Conservation (phyloP, 352 stramenopile species). For the Phytophthora citricola region DNA sequence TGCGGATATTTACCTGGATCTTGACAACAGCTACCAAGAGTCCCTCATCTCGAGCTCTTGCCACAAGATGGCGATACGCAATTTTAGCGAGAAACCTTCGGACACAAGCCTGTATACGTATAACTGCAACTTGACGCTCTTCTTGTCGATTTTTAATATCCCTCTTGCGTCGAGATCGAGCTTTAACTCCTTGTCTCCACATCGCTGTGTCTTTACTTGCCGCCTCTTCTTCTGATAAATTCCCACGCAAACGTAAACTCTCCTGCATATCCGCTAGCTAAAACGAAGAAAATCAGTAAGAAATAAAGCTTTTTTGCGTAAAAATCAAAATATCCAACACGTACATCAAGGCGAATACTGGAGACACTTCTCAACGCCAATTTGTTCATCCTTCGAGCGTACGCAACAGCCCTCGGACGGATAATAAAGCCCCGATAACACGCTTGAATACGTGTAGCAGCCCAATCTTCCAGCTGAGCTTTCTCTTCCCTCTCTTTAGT, state of each 20-base stretch:
- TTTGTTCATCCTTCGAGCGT: slow-evolving; percentile 45
- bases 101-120: slow-evolving; percentile 54
- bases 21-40: slow-evolving; percentile 46
- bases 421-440: slow-evolving; percentile 59
- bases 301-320: neutral
- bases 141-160: slow-evolving; percentile 49
- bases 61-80: slow-evolving; percentile 44
- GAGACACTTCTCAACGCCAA: slow-evolving; percentile 10
- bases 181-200: slow-evolving; percentile 60
- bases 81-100: slow-evolving; percentile 62
- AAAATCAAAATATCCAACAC: neutral
- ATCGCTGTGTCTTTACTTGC: slow-evolving; percentile 14
- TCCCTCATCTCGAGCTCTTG: slow-evolving; percentile 52
- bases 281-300: neutral
- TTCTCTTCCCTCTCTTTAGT: slow-evolving; percentile 59
- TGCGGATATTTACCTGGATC: slow-evolving; percentile 49
- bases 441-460: slow-evolving; percentile 70
- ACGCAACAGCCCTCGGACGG: slow-evolving; percentile 51
- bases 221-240: slow-evolving; percentile 12
- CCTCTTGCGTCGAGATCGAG: slow-evolving; percentile 52
- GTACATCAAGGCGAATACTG: slow-evolving; percentile 33
- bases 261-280: slow-evolving; percentile 68
- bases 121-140: slow-evolving; percentile 46
- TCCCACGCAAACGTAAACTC: slow-evolving; percentile 29
- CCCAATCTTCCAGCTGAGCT: slow-evolving; percentile 56